Conservation (phyloP, 2,329 filamentous ascomycete genomes). For the Clonostachys sp. region DNA sequence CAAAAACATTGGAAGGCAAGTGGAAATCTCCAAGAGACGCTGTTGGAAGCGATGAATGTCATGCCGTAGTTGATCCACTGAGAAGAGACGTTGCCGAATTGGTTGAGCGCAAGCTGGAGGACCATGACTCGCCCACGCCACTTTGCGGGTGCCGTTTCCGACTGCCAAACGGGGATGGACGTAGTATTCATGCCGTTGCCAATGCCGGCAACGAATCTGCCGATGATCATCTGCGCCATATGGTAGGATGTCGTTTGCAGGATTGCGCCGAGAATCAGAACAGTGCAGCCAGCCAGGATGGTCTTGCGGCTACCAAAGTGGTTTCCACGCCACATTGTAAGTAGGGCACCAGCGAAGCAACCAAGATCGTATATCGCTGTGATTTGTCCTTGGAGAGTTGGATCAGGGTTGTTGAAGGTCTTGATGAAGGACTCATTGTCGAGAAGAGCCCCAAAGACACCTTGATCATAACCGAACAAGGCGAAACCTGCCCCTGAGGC, state of each 20-base stretch:
- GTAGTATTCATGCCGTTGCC: constrained; percentile 37
- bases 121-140: constrained; percentile 23
- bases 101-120: constrained; percentile 22
- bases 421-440: constrained; percentile 14
- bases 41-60: constrained; percentile 21
- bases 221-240: constrained; percentile 17
- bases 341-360: constrained; percentile 38
- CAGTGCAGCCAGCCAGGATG: constrained; percentile 17
- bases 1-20: constrained; percentile 15
- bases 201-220: constrained; percentile 23
- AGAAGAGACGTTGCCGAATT: constrained; percentile 21
- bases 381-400: constrained; percentile 12
- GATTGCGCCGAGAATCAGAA: constrained; percentile 4
- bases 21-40: constrained; percentile 20
- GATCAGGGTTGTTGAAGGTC: constrained; percentile 31
- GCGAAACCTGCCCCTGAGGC: constrained; percentile 3
- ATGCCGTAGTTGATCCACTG: constrained; percentile 29
- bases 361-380: constrained; percentile 39
- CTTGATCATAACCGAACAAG: constrained; percentile 29
- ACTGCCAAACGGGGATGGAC: constrained; percentile 30
- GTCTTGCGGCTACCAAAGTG: constrained; percentile 31
- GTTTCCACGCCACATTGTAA: constrained; percentile 32
- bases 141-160: constrained; percentile 23
- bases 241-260: constrained; percentile 7
- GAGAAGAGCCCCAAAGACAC: constrained; percentile 29